These are phyloP conservation scores for Quillaja saponaria DNA, from an alignment of 306 rosid genomes.

Conservation along the genomic window DNA sequence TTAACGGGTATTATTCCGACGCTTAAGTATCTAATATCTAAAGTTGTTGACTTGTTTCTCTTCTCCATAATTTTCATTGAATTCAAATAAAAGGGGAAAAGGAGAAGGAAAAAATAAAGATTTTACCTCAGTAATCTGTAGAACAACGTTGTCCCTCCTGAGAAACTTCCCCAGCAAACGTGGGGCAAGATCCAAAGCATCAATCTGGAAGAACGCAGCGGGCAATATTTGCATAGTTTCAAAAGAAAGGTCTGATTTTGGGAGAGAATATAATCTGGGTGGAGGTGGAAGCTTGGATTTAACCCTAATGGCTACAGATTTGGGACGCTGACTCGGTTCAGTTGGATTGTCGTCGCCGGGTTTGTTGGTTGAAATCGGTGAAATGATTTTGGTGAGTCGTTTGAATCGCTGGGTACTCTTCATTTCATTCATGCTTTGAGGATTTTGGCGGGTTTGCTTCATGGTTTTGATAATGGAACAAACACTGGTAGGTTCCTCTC, in stretches of 20 bases:
- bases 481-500: no score
- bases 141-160: conserved; percentile 79
- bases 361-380: conserved; percentile 16
- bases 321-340: conserved; percentile 33
- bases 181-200: conserved; percentile 79
- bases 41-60: no score
- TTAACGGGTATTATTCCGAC: no score
- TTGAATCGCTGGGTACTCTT: conserved; percentile 54
- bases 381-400: conserved; percentile 46
- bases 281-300: conserved; percentile 29
- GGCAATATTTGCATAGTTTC: conserved; percentile 46
- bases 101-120: background rate
- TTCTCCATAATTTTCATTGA: background rate
- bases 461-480: no score
- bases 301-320: conserved; percentile 22
- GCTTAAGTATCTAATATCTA: no score
- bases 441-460: no score
- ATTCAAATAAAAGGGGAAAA: background rate
- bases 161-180: conserved; percentile 85
- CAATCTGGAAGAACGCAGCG: conserved; percentile 63
- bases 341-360: conserved; percentile 14
- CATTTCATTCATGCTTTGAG: no score
- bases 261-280: conserved; percentile 6
- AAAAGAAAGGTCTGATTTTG: conserved; percentile 19
- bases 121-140: conserved; percentile 78